phyloP scores from a whole-genome alignment of 768 basidiomycete genomes.

The Suillus ampliporus region DNA sequence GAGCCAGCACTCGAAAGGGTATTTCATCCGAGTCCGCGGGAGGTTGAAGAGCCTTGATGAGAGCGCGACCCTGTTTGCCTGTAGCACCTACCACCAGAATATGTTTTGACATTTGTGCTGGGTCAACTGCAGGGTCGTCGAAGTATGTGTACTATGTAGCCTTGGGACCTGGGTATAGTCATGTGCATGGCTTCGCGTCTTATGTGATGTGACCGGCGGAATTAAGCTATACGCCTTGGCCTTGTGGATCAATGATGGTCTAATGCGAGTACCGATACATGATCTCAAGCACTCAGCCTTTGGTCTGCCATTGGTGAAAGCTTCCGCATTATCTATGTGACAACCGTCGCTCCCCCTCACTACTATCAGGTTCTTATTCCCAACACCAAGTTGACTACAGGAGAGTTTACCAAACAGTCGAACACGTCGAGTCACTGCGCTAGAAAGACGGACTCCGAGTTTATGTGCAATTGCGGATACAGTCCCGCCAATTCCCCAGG shows the following conservation, averaged over 20 bases:
- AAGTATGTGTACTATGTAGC: not conserved
- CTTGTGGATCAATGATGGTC: no score
- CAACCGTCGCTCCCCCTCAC: not conserved
- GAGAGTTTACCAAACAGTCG: not conserved
- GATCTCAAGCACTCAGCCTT: no score
- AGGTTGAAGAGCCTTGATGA: conserved; percentile 36
- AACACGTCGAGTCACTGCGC: not conserved
- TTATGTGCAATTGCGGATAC: no score
- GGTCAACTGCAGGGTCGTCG: not conserved
- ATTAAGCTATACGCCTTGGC: no score
- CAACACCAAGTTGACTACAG: not conserved
- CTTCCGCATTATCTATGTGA: not conserved
- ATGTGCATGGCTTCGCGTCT: no score
- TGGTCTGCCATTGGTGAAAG: no score
- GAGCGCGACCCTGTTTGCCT: conserved; percentile 42
- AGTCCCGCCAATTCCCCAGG: no score
- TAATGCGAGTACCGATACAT: no score
- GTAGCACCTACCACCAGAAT: conserved; percentile 45
- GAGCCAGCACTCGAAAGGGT: conserved; percentile 42
- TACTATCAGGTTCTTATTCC: not conserved
- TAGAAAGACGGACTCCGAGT: no score
- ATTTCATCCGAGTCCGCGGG: conserved; percentile 6
- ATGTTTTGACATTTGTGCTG: conserved; percentile 11
- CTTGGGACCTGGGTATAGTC: not conserved
- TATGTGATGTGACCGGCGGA: no score